Percentiles rank a stretch among this genome's conserved stretches.
These are phyloP conservation scores for Candida loeiensis DNA, from an alignment of 805 yeast genomes.

Conservation along the genomic window DNA sequence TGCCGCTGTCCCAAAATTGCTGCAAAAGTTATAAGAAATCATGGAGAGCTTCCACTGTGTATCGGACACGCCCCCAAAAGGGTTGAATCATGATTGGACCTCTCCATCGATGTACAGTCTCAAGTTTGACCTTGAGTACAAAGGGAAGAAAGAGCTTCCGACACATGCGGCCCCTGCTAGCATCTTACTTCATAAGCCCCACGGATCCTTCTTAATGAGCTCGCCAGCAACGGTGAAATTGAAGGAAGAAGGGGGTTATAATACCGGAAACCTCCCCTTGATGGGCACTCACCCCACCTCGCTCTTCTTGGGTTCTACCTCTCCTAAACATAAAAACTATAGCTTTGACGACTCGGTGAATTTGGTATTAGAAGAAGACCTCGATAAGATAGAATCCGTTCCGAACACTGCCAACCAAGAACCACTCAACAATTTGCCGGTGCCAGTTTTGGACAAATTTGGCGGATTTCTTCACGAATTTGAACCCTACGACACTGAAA, in stretches of 20 bases:
- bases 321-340: not conserved
- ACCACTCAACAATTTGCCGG: not conserved
- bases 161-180: too few relatives aligned
- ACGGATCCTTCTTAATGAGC: not conserved
- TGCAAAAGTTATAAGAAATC: constrained; percentile 3
- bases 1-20: constrained; percentile 4
- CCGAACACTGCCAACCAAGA: too few relatives aligned
- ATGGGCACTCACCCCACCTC: too few relatives aligned
- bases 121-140: constrained; percentile 2
- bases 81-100: constrained; percentile 5
- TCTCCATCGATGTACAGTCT: constrained; percentile 3
- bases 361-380: not conserved
- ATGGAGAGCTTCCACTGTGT: constrained; percentile 5
- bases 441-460: too few relatives aligned
- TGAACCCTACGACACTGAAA: too few relatives aligned
- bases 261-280: too few relatives aligned
- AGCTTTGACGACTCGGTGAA: constrained; percentile 1
- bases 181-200: too few relatives aligned
- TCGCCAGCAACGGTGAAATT: too few relatives aligned
- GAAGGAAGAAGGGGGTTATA: too few relatives aligned
- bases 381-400: too few relatives aligned
- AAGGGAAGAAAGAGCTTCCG: not conserved
- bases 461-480: not conserved
- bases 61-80: constrained; percentile 4
- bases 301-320: too few relatives aligned